These are phyloP conservation scores for Lecanicillium sp. DNA, from an alignment of 2,329 filamentous ascomycete genomes.

Conservation along the genomic window DNA sequence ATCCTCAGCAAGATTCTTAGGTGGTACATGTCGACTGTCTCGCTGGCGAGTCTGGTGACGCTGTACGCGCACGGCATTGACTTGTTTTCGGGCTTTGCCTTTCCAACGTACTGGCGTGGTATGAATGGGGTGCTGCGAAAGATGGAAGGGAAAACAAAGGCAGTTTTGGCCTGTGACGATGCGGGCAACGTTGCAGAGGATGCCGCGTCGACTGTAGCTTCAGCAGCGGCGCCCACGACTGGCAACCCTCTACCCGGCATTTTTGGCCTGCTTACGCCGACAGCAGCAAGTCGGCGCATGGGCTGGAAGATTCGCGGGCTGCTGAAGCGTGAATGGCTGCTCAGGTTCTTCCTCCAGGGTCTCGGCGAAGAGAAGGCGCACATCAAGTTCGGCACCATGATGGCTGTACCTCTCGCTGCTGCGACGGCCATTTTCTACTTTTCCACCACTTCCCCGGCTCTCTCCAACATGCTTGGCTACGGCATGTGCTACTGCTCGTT, in stretches of 20 bases:
- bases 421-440: conserved; percentile 56
- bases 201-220: too few species aligned
- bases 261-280: conserved; percentile 25
- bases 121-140: conserved; percentile 33
- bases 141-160: conserved; percentile 32
- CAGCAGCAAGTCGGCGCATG: conserved; percentile 14
- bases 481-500: conserved; percentile 79
- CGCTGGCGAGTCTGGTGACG: conserved; percentile 66
- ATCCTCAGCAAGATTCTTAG: conserved; percentile 77
- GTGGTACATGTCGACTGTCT: conserved; percentile 74
- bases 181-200: conserved; percentile 20
- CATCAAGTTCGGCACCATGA: conserved; percentile 48
- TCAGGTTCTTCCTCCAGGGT: conserved; percentile 44
- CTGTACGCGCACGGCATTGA: conserved; percentile 66
- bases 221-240: conserved; percentile 11
- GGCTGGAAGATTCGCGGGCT: conserved; percentile 45
- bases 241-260: conserved; percentile 23
- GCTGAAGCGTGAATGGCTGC: conserved; percentile 42
- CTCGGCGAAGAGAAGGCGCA: conserved; percentile 37
- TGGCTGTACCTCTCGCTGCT: conserved; percentile 48
- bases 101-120: conserved; percentile 61
- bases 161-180: conserved; percentile 29
- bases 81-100: conserved; percentile 58
- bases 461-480: conserved; percentile 83
- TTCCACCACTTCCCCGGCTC: conserved; percentile 46